Evolutionary conservation across 139 green algal species (phyloP).

Genomic region (Volvox africanus): DNA sequence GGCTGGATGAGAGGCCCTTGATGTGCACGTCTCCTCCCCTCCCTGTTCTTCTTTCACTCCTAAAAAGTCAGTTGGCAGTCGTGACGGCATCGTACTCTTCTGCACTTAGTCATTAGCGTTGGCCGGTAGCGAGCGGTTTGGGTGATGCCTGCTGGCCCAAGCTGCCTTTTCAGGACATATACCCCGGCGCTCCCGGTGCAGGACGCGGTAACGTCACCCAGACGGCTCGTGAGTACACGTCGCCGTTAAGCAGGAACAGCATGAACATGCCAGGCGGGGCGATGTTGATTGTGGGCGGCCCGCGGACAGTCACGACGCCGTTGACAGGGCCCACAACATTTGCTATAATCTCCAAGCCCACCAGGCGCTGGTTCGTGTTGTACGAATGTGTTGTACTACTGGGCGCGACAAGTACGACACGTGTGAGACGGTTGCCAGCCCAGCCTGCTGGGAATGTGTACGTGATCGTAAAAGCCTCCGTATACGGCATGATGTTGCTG

Average conservation of each 20-base stretch:
- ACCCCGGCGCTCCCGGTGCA: not conserved
- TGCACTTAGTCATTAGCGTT: no score
- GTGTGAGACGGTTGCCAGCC: not conserved
- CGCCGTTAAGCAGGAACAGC: slow-evolving; percentile 55
- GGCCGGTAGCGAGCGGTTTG: no score
- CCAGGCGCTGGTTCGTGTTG: slow-evolving; percentile 63
- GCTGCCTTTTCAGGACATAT: no score
- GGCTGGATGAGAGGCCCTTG: no score
- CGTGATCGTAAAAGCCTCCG: not conserved
- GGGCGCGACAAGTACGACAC: slow-evolving; percentile 54
- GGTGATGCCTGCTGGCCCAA: no score
- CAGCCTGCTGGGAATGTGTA: slow-evolving; percentile 23
- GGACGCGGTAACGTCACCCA: slow-evolving; percentile 45
- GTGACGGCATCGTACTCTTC: no score
- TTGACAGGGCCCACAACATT: not conserved
- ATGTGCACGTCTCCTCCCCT: no score
- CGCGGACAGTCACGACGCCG: slow-evolving; percentile 14
- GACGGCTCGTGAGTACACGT: slow-evolving; percentile 4
- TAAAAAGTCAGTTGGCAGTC: no score
- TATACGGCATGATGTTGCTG: slow-evolving; percentile 12
- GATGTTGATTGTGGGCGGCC: slow-evolving; percentile 42
- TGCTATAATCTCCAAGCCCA: slow-evolving; percentile 28
- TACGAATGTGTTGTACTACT: slow-evolving; percentile 53
- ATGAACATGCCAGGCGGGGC: slow-evolving; percentile 60
- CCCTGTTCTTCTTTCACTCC: no score